These are phyloP conservation scores for Axilococcus clingmanii DNA, from an alignment of 139 green algal species.

Conservation along the genomic window DNA sequence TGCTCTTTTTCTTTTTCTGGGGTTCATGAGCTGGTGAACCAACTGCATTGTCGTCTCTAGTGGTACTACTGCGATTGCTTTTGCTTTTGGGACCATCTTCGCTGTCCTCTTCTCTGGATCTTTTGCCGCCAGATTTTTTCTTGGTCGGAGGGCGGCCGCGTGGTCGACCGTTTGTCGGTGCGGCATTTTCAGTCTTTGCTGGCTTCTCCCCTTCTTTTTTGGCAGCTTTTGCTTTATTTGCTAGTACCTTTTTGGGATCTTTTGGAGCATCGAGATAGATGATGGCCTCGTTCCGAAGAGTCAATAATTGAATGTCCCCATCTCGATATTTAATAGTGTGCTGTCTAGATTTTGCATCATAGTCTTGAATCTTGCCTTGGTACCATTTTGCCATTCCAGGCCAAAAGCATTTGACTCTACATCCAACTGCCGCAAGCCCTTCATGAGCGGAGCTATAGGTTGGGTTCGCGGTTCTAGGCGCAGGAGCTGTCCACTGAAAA, in stretches of 20 bases:
- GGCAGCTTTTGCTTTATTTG: slow-evolving; percentile 1
- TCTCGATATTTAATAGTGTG: slow-evolving; percentile 51
- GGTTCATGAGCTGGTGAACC: too few species aligned
- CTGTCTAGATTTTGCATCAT: slow-evolving; percentile 21
- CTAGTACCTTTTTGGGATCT: not conserved
- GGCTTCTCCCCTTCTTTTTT: not conserved
- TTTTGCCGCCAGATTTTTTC: not conserved
- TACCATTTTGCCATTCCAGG: slow-evolving; percentile 54
- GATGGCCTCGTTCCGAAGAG: slow-evolving; percentile 46
- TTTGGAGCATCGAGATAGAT: slow-evolving; percentile 16
- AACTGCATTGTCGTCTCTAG: too few species aligned
- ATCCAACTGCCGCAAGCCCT: slow-evolving; percentile 24
- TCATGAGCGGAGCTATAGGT: slow-evolving; percentile 10
- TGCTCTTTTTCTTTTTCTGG: too few species aligned
- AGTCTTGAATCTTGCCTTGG: slow-evolving; percentile 34
- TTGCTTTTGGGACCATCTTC: not conserved
- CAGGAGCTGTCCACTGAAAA: slow-evolving; percentile 38
- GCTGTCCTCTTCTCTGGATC: slow-evolving; percentile 3
- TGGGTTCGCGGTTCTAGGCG: slow-evolving; percentile 32
- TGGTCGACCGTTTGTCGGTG: not conserved
- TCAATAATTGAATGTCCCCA: slow-evolving; percentile 37
- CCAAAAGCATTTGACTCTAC: slow-evolving; percentile 44
- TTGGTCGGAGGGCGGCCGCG: not conserved
- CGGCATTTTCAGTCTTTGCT: not conserved
- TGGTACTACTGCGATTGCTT: too few species aligned